Evolutionary conservation across 1,284 basidiomycete genomes (phyloP).

Genomic region (Ustilago sp.): DNA sequence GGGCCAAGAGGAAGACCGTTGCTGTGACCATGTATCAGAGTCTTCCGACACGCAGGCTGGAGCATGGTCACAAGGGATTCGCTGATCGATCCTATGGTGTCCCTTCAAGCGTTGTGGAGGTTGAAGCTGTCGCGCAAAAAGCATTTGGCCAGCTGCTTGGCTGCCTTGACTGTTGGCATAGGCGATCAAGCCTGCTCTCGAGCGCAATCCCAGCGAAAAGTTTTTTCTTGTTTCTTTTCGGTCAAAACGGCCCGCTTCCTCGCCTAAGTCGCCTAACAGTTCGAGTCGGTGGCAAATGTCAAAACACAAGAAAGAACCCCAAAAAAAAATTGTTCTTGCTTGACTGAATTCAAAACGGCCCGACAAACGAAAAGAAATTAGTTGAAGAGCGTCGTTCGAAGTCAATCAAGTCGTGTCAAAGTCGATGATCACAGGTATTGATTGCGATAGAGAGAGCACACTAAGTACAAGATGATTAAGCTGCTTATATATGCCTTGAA

Average conservation of each 20-base stretch:
- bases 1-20: background rate
- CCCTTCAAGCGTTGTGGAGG: background rate
- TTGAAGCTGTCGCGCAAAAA: background rate
- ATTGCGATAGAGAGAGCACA: too few species aligned
- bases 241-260: background rate
- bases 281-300: slow-evolving; percentile 23
- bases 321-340: background rate
- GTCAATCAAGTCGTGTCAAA: too few species aligned
- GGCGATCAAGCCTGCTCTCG: background rate
- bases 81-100: background rate
- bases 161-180: slow-evolving; percentile 19
- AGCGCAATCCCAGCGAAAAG: background rate
- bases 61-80: slow-evolving; percentile 9
- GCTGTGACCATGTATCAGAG: background rate
- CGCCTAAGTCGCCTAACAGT: background rate
- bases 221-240: slow-evolving; percentile 5
- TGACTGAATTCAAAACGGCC: background rate
- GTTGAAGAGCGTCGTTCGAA: too few species aligned
- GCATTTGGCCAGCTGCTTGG: background rate
- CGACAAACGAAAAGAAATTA: background rate
- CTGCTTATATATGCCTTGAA: too few species aligned
- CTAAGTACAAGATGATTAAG: too few species aligned
- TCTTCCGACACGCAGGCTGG: background rate
- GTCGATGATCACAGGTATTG: too few species aligned
- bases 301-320: background rate